These are phyloP conservation scores for Ilex aquifolium DNA, from an alignment of 257 asterid species.

Conservation along the genomic window DNA sequence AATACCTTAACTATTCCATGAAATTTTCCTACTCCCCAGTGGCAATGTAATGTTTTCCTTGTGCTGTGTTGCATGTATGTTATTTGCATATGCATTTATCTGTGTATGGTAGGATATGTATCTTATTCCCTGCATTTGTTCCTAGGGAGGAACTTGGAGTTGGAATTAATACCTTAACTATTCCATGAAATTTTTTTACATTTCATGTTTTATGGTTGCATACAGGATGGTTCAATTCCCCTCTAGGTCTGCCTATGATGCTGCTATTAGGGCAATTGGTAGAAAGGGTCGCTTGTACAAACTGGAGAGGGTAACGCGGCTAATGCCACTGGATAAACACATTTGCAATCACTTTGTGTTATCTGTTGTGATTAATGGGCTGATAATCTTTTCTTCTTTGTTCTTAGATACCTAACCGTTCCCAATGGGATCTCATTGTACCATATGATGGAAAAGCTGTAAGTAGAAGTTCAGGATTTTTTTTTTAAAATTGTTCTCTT, in stretches of 20 bases:
- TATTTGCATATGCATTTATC: background rate
- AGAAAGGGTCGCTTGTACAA: constrained; percentile 50
- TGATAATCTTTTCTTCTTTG: constrained; percentile 10
- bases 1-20: background rate
- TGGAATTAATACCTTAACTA: background rate
- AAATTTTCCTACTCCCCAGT: constrained; percentile 6
- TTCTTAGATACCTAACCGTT: constrained; percentile 43
- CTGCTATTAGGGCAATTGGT: constrained; percentile 34
- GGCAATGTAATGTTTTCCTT: constrained; percentile 11
- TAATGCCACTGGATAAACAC: constrained; percentile 1
- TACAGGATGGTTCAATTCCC: constrained; percentile 72
- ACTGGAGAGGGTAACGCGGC: constrained; percentile 44
- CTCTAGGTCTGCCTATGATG: constrained; percentile 32
- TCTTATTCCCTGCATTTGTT: background rate
- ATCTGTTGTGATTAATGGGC: constrained; percentile 4
- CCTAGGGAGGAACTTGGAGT: background rate
- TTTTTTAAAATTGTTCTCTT: constrained; percentile 4
- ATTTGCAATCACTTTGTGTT: background rate
- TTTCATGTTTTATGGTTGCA: background rate
- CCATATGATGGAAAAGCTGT: constrained; percentile 80
- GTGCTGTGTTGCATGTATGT: background rate
- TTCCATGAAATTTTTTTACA: background rate
- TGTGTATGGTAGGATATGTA: background rate
- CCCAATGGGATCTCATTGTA: constrained; percentile 45
- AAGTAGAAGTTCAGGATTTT: constrained; percentile 26